A percentile compares a stretch with the other conserved stretches of the same genome.
These are phyloP conservation scores for Halenospora varia DNA, from an alignment of 495 filamentous ascomycete species.

Conservation along the genomic window DNA sequence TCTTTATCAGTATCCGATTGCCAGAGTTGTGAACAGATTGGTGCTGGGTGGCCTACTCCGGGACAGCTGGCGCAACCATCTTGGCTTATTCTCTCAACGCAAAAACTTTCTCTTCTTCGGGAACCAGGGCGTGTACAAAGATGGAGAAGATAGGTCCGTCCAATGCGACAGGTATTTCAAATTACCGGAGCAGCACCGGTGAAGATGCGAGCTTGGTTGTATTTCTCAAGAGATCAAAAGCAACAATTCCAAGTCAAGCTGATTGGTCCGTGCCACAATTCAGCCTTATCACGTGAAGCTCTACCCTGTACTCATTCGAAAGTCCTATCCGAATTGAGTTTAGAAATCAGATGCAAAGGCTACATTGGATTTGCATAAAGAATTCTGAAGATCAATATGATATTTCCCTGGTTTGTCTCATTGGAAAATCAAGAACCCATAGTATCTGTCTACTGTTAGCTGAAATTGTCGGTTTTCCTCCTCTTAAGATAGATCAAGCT, in stretches of 20 bases:
- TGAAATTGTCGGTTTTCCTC: too few species aligned
- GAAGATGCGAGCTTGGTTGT: neutral
- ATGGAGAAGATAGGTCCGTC: too few species aligned
- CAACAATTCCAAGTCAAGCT: neutral
- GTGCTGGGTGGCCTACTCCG: slow-evolving; percentile 60
- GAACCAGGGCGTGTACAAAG: too few species aligned
- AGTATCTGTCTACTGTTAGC: too few species aligned
- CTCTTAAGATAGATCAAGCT: too few species aligned
- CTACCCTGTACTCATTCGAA: neutral
- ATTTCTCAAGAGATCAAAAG: neutral
- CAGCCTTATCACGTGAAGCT: slow-evolving; percentile 3
- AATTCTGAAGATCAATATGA: too few species aligned
- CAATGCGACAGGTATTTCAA: neutral
- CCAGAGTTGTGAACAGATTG: slow-evolving; percentile 19
- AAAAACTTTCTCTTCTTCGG: neutral
- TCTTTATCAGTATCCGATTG: slow-evolving; percentile 23
- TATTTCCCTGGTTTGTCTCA: too few species aligned
- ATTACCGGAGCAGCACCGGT: neutral
- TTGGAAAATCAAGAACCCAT: too few species aligned
- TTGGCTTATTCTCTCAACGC: neutral
- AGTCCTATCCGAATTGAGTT: too few species aligned
- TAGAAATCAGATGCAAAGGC: too few species aligned
- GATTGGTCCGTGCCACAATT: neutral
- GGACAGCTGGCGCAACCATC: slow-evolving; percentile 87
- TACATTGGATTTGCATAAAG: too few species aligned